Evolutionary conservation across 805 yeast species (phyloP), one percentile per base, ranked within the genome.

Genomic region (Myxozyma neglecta): DNA sequence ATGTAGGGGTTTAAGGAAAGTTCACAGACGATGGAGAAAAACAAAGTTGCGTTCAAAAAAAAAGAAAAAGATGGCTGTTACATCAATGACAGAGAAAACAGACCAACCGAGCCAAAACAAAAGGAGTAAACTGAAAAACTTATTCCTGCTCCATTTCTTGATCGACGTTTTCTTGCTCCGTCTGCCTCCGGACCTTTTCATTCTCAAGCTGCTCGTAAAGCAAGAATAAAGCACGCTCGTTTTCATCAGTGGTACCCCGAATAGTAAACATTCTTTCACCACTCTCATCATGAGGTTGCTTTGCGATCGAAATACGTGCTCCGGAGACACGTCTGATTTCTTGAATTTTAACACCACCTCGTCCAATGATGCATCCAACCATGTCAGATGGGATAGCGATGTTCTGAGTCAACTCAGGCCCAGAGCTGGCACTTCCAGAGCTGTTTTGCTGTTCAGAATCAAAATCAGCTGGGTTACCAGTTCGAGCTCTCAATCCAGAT

Each of bases 361-460:
- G 87, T 62, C 97, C 97, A 69, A 91, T 89, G 57, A 91, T 79
- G 54, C 96, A 93, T 47, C 97, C 97, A 49, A 91, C 96, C 77
- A 85, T 85, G 63, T 85, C 89, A 67, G 87, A 86, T 43, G 96
- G 90, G 71, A 90, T 87, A 35, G 74, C 62, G 37, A 70, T 67
- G 49, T 68, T 65, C 56, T 74, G 76, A 72, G 60, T 68, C 71
- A 46, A 73, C 71, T 60, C 67, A n/a, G 51, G 46, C 16, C 57
- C 67, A 36, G 57, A 64, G 47, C 53, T 39, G 45, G 16, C 44
- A 20, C n/a, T 29, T 14, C 35, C 13, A 37, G 53, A 42, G 43
- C 10, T 42, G 20, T 29, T 20, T n/a, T 40, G 32, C 29, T 29
- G 39, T 16, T 42, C 46, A 42, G n/a, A n/a, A 16, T 48, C 59